A percentile compares a stretch with the other conserved stretches of the same genome.
Evolutionary conservation across 345 rosid species (phyloP).

Genomic region (Litchi chinensis): DNA sequence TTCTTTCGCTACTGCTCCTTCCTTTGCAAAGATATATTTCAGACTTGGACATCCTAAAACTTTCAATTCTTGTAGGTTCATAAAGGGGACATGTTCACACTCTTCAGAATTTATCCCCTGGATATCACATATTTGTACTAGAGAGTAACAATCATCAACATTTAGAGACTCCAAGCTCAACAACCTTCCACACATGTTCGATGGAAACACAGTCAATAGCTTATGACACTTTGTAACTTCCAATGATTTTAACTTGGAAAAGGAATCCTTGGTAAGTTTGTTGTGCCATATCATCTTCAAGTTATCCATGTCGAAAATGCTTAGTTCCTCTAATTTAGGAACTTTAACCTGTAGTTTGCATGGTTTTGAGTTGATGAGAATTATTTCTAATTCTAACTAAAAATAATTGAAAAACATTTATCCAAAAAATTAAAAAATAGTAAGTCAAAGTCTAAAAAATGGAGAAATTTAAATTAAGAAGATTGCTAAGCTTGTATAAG

Average conservation of each 20-base stretch:
- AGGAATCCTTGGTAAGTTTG: neutral
- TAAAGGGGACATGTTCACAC: neutral
- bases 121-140: slow-evolving; percentile 11
- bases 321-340: slow-evolving; percentile 16
- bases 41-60: neutral
- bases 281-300: slow-evolving; percentile 10
- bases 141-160: neutral
- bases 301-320: neutral
- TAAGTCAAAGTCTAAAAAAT: too few species aligned
- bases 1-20: neutral
- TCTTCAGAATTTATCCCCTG: neutral
- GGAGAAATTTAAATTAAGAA: neutral
- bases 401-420: too few species aligned
- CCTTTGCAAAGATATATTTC: slow-evolving; percentile 9
- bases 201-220: slow-evolving; percentile 15
- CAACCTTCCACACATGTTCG: neutral
- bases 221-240: neutral
- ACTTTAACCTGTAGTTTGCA: slow-evolving; percentile 11
- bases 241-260: slow-evolving; percentile 13
- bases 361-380: neutral
- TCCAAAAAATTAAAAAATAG: neutral
- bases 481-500: neutral
- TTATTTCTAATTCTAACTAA: too few species aligned
- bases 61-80: neutral
- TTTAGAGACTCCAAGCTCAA: neutral